Conservation (phyloP, 2,329 filamentous ascomycete species). For the Penicillium sp. region DNA sequence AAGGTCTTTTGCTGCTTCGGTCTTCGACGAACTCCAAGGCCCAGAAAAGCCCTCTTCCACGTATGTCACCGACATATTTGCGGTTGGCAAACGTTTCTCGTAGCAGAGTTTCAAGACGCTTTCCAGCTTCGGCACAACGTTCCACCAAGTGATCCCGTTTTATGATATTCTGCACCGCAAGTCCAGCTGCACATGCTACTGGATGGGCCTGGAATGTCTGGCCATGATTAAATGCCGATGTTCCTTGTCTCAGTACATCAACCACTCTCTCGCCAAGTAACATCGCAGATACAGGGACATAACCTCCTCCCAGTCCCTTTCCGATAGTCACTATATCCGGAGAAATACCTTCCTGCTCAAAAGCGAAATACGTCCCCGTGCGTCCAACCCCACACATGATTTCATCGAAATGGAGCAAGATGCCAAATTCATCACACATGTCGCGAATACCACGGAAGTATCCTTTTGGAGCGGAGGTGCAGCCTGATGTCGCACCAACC, state of each 20-base stretch:
- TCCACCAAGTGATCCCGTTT: slow-evolving; percentile 54
- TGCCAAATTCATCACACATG: slow-evolving; percentile 67
- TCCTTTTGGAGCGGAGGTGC: slow-evolving; percentile 60
- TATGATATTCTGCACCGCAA: slow-evolving; percentile 60
- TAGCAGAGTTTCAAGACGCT: slow-evolving; percentile 37
- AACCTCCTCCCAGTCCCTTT: slow-evolving; percentile 57
- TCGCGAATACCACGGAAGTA: slow-evolving; percentile 66
- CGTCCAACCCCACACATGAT: slow-evolving; percentile 65
- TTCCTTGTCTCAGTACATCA: slow-evolving; percentile 46
- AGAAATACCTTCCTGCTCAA: slow-evolving; percentile 54
- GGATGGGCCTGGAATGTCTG: slow-evolving; percentile 61
- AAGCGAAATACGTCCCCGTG: slow-evolving; percentile 55
- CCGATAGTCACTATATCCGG: slow-evolving; percentile 59
- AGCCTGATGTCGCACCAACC: slow-evolving; percentile 43
- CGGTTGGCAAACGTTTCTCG: slow-evolving; percentile 41
- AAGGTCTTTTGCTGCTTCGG: neutral
- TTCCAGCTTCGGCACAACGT: slow-evolving; percentile 56
- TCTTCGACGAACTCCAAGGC: slow-evolving; percentile 7
- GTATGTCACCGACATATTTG: slow-evolving; percentile 45
- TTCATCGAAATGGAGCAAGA: slow-evolving; percentile 73
- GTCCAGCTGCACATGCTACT: slow-evolving; percentile 54
- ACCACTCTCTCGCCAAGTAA: slow-evolving; percentile 50
- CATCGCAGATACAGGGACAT: slow-evolving; percentile 52
- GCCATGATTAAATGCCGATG: slow-evolving; percentile 53
- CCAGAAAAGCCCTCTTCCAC: slow-evolving; percentile 8